A percentile compares a stretch with the other conserved stretches of the same genome.
Conservation (phyloP, 176 grass and related monocot species). For the Eleusine indica region DNA sequence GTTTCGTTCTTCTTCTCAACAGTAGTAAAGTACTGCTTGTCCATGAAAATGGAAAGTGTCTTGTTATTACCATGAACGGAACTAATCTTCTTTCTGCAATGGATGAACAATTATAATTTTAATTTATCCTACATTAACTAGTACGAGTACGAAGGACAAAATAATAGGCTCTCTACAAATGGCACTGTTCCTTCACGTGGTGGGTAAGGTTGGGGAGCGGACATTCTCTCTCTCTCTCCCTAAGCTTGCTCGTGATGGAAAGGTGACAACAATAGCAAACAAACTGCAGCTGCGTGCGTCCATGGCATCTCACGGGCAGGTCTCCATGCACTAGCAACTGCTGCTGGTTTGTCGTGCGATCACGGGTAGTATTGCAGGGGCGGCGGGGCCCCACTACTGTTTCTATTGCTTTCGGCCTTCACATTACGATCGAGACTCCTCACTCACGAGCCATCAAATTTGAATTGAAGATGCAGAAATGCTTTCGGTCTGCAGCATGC, state of each 20-base stretch:
- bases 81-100: background rate
- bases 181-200: background rate
- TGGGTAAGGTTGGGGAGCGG: background rate
- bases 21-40: background rate
- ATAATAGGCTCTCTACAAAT: no score
- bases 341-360: background rate
- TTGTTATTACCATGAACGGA: background rate
- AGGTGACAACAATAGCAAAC: background rate
- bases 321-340: background rate
- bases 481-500: background rate
- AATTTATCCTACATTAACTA: background rate
- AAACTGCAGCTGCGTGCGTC: background rate
- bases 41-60: background rate
- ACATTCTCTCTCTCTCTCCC: background rate
- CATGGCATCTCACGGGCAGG: background rate
- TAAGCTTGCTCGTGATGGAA: background rate
- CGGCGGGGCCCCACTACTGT: background rate
- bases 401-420: background rate
- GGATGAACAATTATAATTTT: no score
- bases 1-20: background rate
- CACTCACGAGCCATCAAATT: no score
- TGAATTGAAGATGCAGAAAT: background rate
- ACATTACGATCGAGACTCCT: background rate
- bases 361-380: background rate
- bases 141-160: no score